Conservation (phyloP, 352 stramenopile genomes). For the Aphanomyces astaci region DNA sequence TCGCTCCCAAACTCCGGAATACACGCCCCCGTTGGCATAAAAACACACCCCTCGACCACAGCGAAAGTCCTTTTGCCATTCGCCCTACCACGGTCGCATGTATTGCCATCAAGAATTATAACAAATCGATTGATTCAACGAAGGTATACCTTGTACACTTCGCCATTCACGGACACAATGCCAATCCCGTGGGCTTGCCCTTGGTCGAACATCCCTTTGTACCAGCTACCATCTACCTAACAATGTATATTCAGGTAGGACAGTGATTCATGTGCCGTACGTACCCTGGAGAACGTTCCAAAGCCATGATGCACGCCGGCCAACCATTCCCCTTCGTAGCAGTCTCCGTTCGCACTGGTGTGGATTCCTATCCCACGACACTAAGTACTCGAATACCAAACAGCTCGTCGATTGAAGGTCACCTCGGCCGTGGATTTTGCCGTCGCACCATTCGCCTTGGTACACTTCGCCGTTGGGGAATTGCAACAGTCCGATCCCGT, state of each 20-base stretch:
- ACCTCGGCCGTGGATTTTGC: slow-evolving; percentile 57
- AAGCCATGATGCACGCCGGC: slow-evolving; percentile 39
- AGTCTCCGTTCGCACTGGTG: slow-evolving; percentile 63
- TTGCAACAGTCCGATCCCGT: slow-evolving; percentile 76
- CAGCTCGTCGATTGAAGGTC: not conserved
- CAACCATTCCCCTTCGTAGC: slow-evolving; percentile 67
- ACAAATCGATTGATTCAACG: slow-evolving; percentile 23
- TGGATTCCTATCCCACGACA: slow-evolving; percentile 36
- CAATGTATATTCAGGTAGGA: not conserved
- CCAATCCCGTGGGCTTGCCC: slow-evolving; percentile 70
- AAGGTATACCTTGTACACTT: slow-evolving; percentile 74
- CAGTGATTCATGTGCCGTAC: not conserved
- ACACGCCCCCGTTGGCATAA: slow-evolving; percentile 67
- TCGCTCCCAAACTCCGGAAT: slow-evolving; percentile 60
- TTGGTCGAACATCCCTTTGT: slow-evolving; percentile 52
- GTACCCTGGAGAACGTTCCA: slow-evolving; percentile 51
- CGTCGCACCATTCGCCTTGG: slow-evolving; percentile 69
- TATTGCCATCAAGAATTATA: slow-evolving; percentile 17
- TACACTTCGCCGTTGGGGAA: slow-evolving; percentile 77
- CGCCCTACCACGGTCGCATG: slow-evolving; percentile 25
- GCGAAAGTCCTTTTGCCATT: slow-evolving; percentile 56
- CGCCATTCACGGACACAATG: slow-evolving; percentile 68
- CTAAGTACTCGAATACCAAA: not conserved
- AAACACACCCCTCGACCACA: slow-evolving; percentile 62
- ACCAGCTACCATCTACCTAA: slow-evolving; percentile 48